These are phyloP conservation scores for Thelonectria rubi DNA, from an alignment of 2,329 filamentous ascomycete genomes.

Conservation along the genomic window DNA sequence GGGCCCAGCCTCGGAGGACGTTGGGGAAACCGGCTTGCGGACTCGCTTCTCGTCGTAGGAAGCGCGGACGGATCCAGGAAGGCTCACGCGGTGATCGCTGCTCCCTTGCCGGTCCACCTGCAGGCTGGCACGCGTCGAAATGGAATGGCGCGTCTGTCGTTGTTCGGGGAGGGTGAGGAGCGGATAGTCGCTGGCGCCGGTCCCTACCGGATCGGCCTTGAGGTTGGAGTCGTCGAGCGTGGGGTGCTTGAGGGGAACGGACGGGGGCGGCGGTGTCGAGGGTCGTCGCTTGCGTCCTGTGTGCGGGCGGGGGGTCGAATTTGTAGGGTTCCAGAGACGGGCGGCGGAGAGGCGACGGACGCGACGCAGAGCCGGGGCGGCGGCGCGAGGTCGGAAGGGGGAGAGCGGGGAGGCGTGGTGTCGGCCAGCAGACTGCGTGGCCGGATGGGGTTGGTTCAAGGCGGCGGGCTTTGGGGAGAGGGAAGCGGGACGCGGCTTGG, in stretches of 20 bases:
- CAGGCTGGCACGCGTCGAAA: slow-evolving; percentile 58
- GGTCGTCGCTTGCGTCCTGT: slow-evolving; percentile 54
- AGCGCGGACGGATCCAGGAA: slow-evolving; percentile 62
- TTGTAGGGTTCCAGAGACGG: slow-evolving; percentile 69
- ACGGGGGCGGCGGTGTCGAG: slow-evolving; percentile 63
- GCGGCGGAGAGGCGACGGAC: slow-evolving; percentile 55
- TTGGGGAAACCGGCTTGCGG: slow-evolving; percentile 43
- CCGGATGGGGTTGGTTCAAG: slow-evolving; percentile 29
- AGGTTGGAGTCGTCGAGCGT: slow-evolving; percentile 50
- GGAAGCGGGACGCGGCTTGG: slow-evolving; percentile 42
- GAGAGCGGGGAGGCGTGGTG: slow-evolving; percentile 32
- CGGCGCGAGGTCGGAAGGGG: slow-evolving; percentile 56
- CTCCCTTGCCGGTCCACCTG: slow-evolving; percentile 59
- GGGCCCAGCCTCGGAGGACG: slow-evolving; percentile 29
- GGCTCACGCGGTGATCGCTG: slow-evolving; percentile 59
- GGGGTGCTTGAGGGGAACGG: slow-evolving; percentile 60
- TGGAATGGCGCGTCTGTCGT: slow-evolving; percentile 55
- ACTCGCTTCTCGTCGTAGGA: slow-evolving; percentile 62
- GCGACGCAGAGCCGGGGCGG: slow-evolving; percentile 41
- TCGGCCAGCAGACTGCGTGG: slow-evolving; percentile 22
- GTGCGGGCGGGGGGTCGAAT: slow-evolving; percentile 62
- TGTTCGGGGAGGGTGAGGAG: slow-evolving; percentile 62
- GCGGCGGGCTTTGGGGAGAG: slow-evolving; percentile 44
- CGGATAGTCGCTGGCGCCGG: slow-evolving; percentile 58
- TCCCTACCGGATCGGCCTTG: slow-evolving; percentile 49